phyloP scores from a whole-genome alignment of 768 basidiomycete genomes.

The Collybia nuda region DNA sequence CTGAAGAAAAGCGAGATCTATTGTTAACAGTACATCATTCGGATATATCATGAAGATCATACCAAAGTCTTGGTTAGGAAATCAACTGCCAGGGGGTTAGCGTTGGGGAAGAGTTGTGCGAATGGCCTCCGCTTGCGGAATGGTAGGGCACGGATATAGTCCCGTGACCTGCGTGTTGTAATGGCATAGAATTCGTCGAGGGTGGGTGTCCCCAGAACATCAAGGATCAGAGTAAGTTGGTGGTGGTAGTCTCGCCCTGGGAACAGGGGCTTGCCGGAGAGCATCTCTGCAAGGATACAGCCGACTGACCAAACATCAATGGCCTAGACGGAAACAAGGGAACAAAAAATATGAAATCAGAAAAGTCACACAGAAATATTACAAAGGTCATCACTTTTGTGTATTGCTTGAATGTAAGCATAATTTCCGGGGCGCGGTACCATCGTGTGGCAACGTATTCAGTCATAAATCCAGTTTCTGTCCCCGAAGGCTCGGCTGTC shows the following conservation, averaged over 20 bases:
- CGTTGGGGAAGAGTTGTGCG: conserved; percentile 85
- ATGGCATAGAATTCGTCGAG: conserved; percentile 98
- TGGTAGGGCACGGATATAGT: conserved; percentile 93
- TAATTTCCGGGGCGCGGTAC: conserved; percentile 99
- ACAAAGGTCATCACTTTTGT: conserved; percentile 60
- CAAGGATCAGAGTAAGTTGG: conserved; percentile 92
- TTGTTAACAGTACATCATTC: background rate
- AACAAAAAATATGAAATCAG: conserved; percentile 8
- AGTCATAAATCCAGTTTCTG: conserved; percentile 89
- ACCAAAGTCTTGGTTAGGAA: conserved; percentile 83
- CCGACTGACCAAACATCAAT: conserved; percentile 89
- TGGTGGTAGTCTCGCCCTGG: conserved; percentile 97
- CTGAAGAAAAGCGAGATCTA: conserved; percentile 31
- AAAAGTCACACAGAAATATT: conserved; percentile 3
- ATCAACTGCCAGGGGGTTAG: conserved; percentile 69
- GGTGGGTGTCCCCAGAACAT: conserved; percentile 95
- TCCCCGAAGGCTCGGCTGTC: conserved; percentile 82
- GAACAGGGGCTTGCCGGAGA: conserved; percentile 95
- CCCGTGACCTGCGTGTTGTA: conserved; percentile 85
- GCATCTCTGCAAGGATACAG: conserved; percentile 93
- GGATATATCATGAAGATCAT: conserved; percentile 16
- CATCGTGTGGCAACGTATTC: conserved; percentile 98
- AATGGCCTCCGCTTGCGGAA: conserved; percentile 90
- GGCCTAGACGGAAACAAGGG: conserved; percentile 42
- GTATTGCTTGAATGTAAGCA: conserved; percentile 99